Conservation (phyloP, 768 basidiomycete genomes). For the Leccinum pellstonianum region DNA sequence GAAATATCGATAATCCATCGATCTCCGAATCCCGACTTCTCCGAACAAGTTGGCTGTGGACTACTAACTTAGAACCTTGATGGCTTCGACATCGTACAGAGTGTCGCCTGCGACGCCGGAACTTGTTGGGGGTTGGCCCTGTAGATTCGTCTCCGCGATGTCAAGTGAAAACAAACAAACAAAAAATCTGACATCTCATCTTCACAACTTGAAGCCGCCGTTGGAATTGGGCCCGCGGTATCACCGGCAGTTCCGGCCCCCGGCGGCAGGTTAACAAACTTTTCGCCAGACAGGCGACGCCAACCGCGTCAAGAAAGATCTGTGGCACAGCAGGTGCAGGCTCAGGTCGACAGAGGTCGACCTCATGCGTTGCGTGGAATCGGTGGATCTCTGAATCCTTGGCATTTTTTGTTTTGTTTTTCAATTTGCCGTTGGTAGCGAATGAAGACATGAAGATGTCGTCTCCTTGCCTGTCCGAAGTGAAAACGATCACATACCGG, state of each 20-base stretch:
- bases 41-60: neutral
- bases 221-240: neutral
- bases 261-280: neutral
- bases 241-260: too few relatives aligned
- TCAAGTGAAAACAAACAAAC: neutral
- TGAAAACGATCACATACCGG: neutral
- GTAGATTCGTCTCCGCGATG: neutral
- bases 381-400: neutral
- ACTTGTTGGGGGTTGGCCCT: neutral
- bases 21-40: neutral
- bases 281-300: neutral
- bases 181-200: neutral
- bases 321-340: neutral
- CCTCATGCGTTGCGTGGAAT: neutral
- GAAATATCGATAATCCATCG: neutral
- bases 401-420: neutral
- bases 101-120: neutral
- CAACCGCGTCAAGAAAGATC: neutral
- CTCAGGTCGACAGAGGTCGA: neutral
- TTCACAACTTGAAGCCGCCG: neutral
- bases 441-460: neutral
- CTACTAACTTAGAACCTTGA: neutral
- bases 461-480: neutral
- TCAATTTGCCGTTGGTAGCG: neutral
- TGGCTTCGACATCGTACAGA: neutral